Evolutionary conservation across 148 eudicot species (phyloP), one percentile per base, ranked within the genome.

Genomic region (Nyssa sinensis): DNA sequence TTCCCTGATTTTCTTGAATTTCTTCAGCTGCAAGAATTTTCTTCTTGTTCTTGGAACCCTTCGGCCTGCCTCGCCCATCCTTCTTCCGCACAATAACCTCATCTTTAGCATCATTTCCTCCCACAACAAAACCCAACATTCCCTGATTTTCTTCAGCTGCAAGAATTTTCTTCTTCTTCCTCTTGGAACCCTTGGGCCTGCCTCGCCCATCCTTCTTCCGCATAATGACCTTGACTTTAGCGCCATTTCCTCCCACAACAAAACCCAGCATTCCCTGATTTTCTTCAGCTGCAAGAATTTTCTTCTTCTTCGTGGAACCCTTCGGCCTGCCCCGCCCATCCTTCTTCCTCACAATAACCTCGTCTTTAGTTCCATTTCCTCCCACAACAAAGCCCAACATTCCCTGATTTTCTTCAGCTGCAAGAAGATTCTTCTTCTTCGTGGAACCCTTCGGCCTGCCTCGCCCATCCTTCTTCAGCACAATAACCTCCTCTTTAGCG

Each of bases 311-410:
- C 32, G 66, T 67, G 4, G 69, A 77, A 24, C 78, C 80, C 55
- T 75, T 75, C 3, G 82, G 79, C 39, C 78, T 78, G 21, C 86
- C 81, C 27, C 65, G 62, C 76, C 51, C 77, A 37, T 58, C 37
- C 71, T 67, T 67, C 29, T 24, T 24, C 25, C 32, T 19, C 68
- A 61, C 44, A 9, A 37, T 37, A 37, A 9, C 9, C 44, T 37
- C 44, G 9, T 37, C 44, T 37, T 37, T 37, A 37, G 9, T 9
- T 3, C 4, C 44, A 37, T 37, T 37, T 37, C 44, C 44, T 37
- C 9, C 44, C n/a, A n/a, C n/a, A 37, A 9, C 44, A 37, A 9
- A 37, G 4, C 9, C 44, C 21, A 51, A 1, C 58, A 51, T 51
- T 51, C 14, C 14, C 58, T 51, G 21, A 51, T 14, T 51, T 51